phyloP scores from a whole-genome alignment of 352 stramenopile genomes.

The Globisporangium viniferum region DNA sequence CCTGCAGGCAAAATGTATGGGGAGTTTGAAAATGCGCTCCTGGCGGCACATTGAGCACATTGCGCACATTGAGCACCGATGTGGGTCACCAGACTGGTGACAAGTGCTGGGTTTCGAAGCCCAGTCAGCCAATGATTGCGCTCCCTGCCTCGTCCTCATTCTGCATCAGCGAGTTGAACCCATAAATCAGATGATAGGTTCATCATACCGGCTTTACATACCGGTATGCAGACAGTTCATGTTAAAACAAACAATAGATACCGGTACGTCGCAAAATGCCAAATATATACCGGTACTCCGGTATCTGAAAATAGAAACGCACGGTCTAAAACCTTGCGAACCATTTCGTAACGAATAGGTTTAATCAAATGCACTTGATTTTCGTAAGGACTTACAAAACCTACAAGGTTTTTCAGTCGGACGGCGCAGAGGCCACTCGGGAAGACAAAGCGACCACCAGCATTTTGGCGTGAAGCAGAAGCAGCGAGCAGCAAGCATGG shows the following conservation, averaged over 20 bases:
- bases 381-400: background rate
- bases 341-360: background rate
- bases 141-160: background rate
- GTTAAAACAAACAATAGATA: background rate
- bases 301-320: background rate
- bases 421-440: background rate
- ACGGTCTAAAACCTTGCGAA: background rate
- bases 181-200: background rate
- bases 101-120: background rate
- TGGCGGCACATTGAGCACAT: background rate
- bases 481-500: conserved; percentile 28
- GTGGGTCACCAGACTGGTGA: background rate
- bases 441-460: conserved; percentile 19
- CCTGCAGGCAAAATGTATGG: too few species aligned
- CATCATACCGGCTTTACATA: background rate
- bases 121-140: background rate
- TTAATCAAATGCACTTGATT: background rate
- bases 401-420: background rate
- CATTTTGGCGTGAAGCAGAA: conserved; percentile 19
- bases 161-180: background rate
- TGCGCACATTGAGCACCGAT: background rate
- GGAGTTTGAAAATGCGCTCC: background rate
- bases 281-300: background rate
- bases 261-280: background rate
- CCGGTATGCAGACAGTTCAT: too few species aligned